Conservation (phyloP, 179 eudicot genomes). For the Drosera spatulata region DNA sequence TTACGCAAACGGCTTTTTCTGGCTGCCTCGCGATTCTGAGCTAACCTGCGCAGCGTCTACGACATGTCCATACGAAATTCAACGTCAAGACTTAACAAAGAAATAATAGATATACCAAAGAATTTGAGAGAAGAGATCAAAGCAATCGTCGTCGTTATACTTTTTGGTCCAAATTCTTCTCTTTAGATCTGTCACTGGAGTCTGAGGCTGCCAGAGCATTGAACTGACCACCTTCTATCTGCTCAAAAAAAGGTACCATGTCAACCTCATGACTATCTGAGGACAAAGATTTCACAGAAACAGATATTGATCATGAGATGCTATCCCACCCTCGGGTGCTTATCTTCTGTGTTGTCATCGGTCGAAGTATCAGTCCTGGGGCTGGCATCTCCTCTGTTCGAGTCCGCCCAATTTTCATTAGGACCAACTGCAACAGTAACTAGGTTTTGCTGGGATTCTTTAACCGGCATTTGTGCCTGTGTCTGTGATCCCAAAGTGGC, state of each 20-base stretch:
- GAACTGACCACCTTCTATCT: constrained; percentile 28
- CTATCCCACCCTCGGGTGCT: constrained; percentile 28
- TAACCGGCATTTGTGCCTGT: constrained; percentile 1
- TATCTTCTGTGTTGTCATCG: constrained; percentile 38
- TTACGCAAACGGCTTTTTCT: constrained; percentile 88
- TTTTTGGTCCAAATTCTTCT: constrained; percentile 39
- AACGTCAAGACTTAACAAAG: neutral
- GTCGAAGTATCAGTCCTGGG: constrained; percentile 50
- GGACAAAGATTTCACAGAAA: neutral
- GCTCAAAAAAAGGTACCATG: constrained; percentile 2
- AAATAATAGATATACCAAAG: neutral
- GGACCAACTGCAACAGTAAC: constrained; percentile 17
- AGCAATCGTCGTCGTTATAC: constrained; percentile 9
- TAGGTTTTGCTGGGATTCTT: constrained; percentile 8
- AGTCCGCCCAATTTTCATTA: constrained; percentile 33
- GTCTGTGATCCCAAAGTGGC: neutral
- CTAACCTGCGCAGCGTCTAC: constrained; percentile 72
- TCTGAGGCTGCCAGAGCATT: constrained; percentile 29
- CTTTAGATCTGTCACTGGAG: constrained; percentile 52
- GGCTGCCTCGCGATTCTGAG: constrained; percentile 99
- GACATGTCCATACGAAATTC: constrained; percentile 8
- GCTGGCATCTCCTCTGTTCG: constrained; percentile 41
- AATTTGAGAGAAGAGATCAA: neutral
- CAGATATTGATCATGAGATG: neutral
- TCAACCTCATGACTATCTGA: neutral